These are phyloP conservation scores for Kuraishia capsulata DNA, from an alignment of 805 yeast genomes.

Conservation along the genomic window DNA sequence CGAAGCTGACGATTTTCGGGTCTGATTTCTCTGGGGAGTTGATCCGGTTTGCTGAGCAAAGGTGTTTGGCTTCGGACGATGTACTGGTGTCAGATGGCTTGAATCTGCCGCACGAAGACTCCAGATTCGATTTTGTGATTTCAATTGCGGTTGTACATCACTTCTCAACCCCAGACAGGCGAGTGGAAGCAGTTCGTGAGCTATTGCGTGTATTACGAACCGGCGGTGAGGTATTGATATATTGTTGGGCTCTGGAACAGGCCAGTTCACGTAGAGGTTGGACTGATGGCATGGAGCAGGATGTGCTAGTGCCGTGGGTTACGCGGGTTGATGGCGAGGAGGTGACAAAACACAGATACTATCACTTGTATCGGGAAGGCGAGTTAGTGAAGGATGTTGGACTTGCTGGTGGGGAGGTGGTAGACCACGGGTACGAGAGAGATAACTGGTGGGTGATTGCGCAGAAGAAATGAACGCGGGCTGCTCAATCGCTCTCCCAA, in stretches of 20 bases:
- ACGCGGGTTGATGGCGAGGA: conserved; percentile 28
- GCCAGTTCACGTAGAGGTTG: conserved; percentile 82
- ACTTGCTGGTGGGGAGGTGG: conserved; percentile 61
- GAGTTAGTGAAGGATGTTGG: conserved; percentile 68
- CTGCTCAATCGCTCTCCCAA: no score
- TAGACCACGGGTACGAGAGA: conserved; percentile 75
- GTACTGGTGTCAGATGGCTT: conserved; percentile 79
- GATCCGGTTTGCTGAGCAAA: conserved; percentile 48
- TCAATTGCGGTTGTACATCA: conserved; percentile 96
- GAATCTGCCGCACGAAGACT: conserved; percentile 41
- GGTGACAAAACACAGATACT: conserved; percentile 69
- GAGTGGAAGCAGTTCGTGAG: conserved; percentile 66
- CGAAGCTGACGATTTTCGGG: conserved; percentile 62
- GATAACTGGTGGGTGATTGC: conserved; percentile 89
- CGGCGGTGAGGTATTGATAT: conserved; percentile 69
- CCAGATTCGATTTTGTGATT: conserved; percentile 68
- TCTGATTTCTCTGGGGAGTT: conserved; percentile 66
- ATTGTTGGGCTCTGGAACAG: conserved; percentile 97
- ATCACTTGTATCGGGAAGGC: conserved; percentile 79
- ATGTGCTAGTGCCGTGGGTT: conserved; percentile 95
- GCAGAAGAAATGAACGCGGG: no score
- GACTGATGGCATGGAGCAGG: conserved; percentile 86
- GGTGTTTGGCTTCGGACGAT: conserved; percentile 28
- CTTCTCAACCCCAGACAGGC: conserved; percentile 75
- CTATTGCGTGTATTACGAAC: conserved; percentile 44